Evolutionary conservation across 106 monocot species (phyloP).

Genomic region (Gastrodia elata): DNA sequence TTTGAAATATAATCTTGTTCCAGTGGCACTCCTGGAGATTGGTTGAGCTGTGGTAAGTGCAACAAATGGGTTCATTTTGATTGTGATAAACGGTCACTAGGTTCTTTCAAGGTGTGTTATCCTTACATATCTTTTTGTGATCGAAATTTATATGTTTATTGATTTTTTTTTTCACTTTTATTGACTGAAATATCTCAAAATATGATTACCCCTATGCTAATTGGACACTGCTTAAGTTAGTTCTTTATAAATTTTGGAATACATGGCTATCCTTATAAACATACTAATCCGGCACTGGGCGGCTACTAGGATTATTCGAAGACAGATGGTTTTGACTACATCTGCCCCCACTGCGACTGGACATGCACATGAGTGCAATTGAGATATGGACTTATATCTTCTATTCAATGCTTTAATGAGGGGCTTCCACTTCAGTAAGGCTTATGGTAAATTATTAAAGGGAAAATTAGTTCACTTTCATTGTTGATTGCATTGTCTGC

Average conservation of each 20-base stretch:
- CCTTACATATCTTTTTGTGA: not conserved
- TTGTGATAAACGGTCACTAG: conserved; percentile 57
- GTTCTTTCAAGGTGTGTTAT: conserved; percentile 50
- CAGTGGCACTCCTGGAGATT: conserved; percentile 69
- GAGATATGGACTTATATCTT: not conserved
- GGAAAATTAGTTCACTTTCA: not conserved
- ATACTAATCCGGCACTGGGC: not conserved
- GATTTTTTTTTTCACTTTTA: not conserved
- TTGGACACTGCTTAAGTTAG: not conserved
- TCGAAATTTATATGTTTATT: not conserved
- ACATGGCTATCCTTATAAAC: not conserved
- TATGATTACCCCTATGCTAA: not conserved
- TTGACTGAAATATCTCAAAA: not conserved
- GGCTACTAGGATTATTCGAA: not conserved
- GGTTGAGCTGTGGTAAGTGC: conserved; percentile 66
- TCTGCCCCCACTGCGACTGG: conserved; percentile 1
- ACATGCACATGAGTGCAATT: not conserved
- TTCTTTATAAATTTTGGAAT: not conserved
- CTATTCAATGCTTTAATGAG: not conserved
- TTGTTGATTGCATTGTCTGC: not conserved
- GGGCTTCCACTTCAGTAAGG: not conserved
- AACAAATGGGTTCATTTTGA: conserved; percentile 75
- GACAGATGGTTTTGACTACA: not conserved
- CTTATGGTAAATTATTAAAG: not conserved
- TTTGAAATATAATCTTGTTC: conserved; percentile 7